Evolutionary conservation across 768 basidiomycete genomes (phyloP), one percentile per base, ranked within the genome.

Genomic region (Tylopilus vinaceipallidus): DNA sequence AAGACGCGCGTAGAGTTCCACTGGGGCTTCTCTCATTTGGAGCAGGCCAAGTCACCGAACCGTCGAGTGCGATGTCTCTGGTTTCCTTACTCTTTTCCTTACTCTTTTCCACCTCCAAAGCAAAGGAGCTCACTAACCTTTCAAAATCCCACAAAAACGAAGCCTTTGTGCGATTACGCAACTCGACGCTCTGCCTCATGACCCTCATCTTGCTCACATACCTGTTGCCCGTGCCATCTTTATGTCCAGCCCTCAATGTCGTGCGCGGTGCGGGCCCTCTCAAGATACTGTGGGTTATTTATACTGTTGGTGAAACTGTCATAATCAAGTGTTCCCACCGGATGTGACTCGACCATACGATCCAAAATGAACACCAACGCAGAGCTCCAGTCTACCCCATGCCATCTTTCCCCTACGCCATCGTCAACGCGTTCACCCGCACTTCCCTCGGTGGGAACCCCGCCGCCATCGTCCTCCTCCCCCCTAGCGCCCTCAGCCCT

Each of bases 401-500:
- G 49, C 23, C 50, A 14, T 52, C 45, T 8, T 48, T 34, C 20
- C 52, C 56, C 33, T 74, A 74, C 63, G 59, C 64, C 35, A 45
- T 77, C 33, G 53, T 74, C 50, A 65, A 79, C 40, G 78, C 80
- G 50, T 71, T 78, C 63, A 55, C 80, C 52, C 59, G 62, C 49
- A 52, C 69, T 52, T 47, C 73, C 46, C 65, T 75, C 59, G 63
- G 66, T 12, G 76, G 78, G 2, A 79, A 78, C 53, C 76, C 77
- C 0, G 75, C 77, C 3, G 68, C 64, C 6, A 61, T 77, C 34
- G 61, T 75, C 43, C 68, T 75, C 43, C 41, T 56, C 17, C 51
- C 57, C 7, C 38, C 50, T 16, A 47, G 30, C 10, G 33, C 34
- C 32, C 46, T 49, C 35, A 34, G 35, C 26, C 47, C 32, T 17